Conservation (phyloP, 495 filamentous ascomycete species). For the Penicillium riverlandense region DNA sequence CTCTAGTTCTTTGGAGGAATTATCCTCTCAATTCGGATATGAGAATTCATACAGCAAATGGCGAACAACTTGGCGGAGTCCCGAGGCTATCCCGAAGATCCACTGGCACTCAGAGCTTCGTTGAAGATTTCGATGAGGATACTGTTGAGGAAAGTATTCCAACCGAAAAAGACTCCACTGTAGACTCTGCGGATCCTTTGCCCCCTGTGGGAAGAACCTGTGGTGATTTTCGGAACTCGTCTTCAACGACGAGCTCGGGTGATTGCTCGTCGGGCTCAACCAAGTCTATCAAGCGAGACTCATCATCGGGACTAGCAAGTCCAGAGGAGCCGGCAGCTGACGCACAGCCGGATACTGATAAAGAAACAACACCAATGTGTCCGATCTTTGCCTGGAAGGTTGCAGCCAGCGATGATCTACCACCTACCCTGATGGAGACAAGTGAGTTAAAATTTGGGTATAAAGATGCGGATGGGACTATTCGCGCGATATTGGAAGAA, state of each 20-base stretch:
- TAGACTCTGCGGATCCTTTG: too few species aligned
- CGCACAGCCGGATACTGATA: not conserved
- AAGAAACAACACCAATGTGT: not conserved
- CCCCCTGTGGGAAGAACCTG: too few species aligned
- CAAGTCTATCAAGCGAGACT: too few species aligned
- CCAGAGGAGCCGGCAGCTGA: too few species aligned
- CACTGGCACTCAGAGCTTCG: not conserved
- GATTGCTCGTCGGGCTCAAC: too few species aligned
- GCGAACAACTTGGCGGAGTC: not conserved
- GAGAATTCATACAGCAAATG: not conserved
- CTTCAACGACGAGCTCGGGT: too few species aligned
- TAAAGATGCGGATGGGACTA: not conserved
- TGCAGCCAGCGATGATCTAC: not conserved
- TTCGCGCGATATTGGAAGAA: constrained; percentile 2
- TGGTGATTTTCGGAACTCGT: too few species aligned
- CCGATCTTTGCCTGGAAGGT: constrained; percentile 4
- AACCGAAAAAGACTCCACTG: not conserved
- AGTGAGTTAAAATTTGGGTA: not conserved
- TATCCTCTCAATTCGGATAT: too few species aligned
- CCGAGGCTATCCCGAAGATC: not conserved
- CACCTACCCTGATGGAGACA: not conserved
- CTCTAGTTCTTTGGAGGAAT: too few species aligned
- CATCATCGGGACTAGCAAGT: too few species aligned
- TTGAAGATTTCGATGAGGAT: constrained; percentile 1
- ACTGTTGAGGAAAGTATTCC: not conserved